phyloP scores from a whole-genome alignment of 352 stramenopile genomes.

The Aphanomyces invadans region DNA sequence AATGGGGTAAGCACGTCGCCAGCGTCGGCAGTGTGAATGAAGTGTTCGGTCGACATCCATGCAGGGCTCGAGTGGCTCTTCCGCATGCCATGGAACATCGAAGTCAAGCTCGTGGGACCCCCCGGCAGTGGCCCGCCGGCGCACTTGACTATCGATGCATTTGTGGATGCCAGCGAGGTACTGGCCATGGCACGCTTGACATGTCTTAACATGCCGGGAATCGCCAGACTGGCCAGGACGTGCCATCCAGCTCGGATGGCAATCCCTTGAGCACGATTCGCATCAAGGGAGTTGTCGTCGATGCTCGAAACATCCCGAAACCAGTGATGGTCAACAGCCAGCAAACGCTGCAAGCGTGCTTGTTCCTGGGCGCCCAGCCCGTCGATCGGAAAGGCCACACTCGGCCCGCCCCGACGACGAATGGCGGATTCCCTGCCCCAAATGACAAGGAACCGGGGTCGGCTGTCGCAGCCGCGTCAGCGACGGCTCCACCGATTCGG shows the following conservation, averaged over 20 bases:
- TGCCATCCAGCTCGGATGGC: slow-evolving; percentile 53
- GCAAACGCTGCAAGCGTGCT: slow-evolving; percentile 77
- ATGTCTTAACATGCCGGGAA: too few relatives aligned
- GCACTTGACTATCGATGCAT: slow-evolving; percentile 81
- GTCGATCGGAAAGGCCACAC: slow-evolving; percentile 80
- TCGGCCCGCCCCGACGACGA: slow-evolving; percentile 78
- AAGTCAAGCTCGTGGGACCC: slow-evolving; percentile 84
- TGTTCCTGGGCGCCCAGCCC: slow-evolving; percentile 79
- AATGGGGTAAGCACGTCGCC: slow-evolving; percentile 65
- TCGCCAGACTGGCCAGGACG: slow-evolving; percentile 41
- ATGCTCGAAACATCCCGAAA: slow-evolving; percentile 79
- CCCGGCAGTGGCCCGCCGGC: slow-evolving; percentile 77
- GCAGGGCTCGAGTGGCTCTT: slow-evolving; percentile 73
- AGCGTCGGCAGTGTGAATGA: background rate
- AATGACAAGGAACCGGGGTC: slow-evolving; percentile 23
- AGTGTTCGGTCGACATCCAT: background rate
- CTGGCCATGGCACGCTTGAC: background rate
- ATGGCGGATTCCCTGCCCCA: slow-evolving; percentile 65
- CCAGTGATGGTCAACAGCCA: slow-evolving; percentile 81
- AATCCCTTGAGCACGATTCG: slow-evolving; percentile 82
- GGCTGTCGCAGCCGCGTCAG: background rate
- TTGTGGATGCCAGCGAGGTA: slow-evolving; percentile 49
- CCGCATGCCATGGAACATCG: slow-evolving; percentile 88
- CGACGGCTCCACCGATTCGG: slow-evolving; percentile 5
- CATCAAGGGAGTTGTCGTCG: slow-evolving; percentile 81